Conservation (phyloP, 148 eudicot species). For the Rhododendron ferrugineum region DNA sequence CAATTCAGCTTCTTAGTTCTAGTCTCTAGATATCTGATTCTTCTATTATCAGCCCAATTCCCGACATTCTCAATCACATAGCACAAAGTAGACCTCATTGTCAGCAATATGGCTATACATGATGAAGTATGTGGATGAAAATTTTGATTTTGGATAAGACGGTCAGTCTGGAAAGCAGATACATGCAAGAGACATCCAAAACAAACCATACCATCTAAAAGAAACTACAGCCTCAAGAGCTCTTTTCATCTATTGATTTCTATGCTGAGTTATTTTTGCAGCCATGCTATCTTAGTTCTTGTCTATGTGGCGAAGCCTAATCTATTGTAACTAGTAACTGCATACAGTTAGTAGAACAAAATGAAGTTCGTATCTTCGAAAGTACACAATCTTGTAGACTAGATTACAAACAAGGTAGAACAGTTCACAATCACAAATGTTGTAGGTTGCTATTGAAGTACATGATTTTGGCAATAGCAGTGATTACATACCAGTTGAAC, state of each 20-base stretch:
- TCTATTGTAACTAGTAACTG: background rate
- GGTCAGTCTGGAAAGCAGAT: background rate
- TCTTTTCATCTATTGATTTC: background rate
- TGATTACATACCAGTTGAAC: slow-evolving; percentile 51
- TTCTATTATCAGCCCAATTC: background rate
- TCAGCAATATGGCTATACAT: background rate
- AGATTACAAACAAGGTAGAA: background rate
- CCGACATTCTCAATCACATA: background rate
- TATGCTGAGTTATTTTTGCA: background rate
- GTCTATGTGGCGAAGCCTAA: background rate
- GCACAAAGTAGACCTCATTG: background rate
- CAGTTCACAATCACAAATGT: background rate
- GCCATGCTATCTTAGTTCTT: background rate
- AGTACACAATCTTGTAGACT: background rate
- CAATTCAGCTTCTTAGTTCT: background rate
- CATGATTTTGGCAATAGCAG: background rate
- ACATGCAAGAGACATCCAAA: background rate
- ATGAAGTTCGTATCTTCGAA: background rate
- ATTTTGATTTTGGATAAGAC: background rate
- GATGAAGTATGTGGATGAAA: background rate
- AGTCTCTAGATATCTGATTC: background rate
- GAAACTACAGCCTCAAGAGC: background rate
- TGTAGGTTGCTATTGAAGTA: background rate
- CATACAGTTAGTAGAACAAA: background rate
- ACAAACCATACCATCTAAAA: background rate